These are phyloP conservation scores for Amanita pallidorosea DNA, from an alignment of 768 basidiomycete genomes.

Conservation along the genomic window DNA sequence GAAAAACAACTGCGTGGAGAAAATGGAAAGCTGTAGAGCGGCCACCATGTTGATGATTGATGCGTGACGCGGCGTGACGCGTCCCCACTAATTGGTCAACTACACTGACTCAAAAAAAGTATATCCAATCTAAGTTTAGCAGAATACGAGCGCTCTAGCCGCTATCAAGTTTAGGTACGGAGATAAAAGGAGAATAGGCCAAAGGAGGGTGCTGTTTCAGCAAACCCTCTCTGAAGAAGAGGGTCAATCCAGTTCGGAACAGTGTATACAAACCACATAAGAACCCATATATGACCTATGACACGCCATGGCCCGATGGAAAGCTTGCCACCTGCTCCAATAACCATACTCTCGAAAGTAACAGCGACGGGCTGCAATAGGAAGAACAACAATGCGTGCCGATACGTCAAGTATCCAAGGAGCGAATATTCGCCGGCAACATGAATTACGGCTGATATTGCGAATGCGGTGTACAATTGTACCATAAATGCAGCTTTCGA, in stretches of 20 bases:
- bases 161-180: no score
- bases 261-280: slow-evolving; percentile 15
- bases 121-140: no score
- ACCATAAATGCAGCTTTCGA: slow-evolving; percentile 9
- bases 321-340: slow-evolving; percentile 10
- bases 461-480: slow-evolving; percentile 16
- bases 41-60: background rate
- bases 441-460: slow-evolving; percentile 21
- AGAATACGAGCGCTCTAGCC: no score
- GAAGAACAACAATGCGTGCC: slow-evolving; percentile 16
- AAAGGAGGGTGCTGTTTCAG: slow-evolving; percentile 4
- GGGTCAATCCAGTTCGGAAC: slow-evolving; percentile 14
- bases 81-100: no score
- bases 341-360: slow-evolving; percentile 20
- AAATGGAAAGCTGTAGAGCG: background rate
- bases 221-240: slow-evolving; percentile 8
- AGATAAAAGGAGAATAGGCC: background rate
- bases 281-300: slow-evolving; percentile 18
- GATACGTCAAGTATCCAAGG: slow-evolving; percentile 6
- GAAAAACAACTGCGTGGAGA: background rate
- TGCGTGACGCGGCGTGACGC: no score
- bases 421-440: slow-evolving; percentile 22
- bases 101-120: no score
- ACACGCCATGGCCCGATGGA: slow-evolving; percentile 8
- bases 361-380: slow-evolving; percentile 22